Evolutionary conservation across 2,329 filamentous ascomycete genomes (phyloP), one percentile per base, ranked within the genome.

Genomic region (Aspergillus sp.): DNA sequence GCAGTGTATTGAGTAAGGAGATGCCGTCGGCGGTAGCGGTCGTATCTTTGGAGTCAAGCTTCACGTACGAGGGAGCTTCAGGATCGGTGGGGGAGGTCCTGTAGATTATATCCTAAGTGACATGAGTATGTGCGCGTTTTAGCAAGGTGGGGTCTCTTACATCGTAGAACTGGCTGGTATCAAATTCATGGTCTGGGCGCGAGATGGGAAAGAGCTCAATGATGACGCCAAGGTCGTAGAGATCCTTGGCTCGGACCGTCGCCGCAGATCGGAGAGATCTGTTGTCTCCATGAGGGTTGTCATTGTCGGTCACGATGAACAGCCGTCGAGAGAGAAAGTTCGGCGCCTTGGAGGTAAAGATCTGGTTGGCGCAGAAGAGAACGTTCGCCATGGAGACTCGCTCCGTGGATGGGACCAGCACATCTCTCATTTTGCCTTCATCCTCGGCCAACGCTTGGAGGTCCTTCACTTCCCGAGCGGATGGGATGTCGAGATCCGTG

Each of bases 301-400:
- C 94, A 58, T 95, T 90, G 69, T 97, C 91, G 0, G 94, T 97
- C 51, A 99, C 90, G 57, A 99, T 84, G 73, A 99, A 99, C n/a
- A 99, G 75, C 32, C 94, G 84, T 55, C 93, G 81, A 5, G 93
- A 97, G 3, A 90, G 87, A 69, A 97, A 97, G 65, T 96, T 97
- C 16, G 94, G 86, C 0, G 94, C 92, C 68, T 89, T 95, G 3
- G 90, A 96, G 1, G 92, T 96, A 68, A 99, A 96, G 47, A 97
- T 89, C 66, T 96, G 91, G 60, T 97, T 97, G 35, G 91, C 93
- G 62, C 92, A 95, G 67, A 96, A 96, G 1, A 99, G 79, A 2
- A 99, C 81, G 63, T 92, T 95, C 9, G 89, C 84, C 86, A 99
- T 95, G 32, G 86, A 85, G 0, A 88, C 85, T 1, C 80, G 76